A percentile compares a stretch with the other conserved stretches of the same genome.
Conservation (phyloP, 495 filamentous ascomycete species). For the Eremomyces bilateralis region DNA sequence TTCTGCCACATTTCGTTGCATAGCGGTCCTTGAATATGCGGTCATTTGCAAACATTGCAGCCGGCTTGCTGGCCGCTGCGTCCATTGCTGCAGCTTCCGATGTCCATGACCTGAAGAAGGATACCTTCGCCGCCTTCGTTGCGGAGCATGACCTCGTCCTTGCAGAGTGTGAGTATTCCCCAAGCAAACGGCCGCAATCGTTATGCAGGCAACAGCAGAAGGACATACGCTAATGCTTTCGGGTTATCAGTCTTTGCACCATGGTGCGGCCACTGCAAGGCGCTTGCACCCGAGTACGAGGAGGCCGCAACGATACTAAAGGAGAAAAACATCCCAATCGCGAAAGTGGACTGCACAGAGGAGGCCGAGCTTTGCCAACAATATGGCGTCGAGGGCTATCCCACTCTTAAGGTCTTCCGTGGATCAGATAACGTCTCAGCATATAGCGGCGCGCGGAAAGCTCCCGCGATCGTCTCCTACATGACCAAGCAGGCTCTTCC, state of each 20-base stretch:
- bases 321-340: constrained; percentile 79
- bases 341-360: constrained; percentile 92
- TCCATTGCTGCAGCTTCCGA: constrained; percentile 55
- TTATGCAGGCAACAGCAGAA: constrained; percentile 1
- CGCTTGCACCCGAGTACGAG: constrained; percentile 65
- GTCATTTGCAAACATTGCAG: constrained; percentile 10
- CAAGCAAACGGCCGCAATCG: constrained; percentile 3
- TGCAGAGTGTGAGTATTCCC: constrained; percentile 43
- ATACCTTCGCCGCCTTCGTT: constrained; percentile 70
- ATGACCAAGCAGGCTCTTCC: constrained; percentile 98
- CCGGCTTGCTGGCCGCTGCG: constrained; percentile 25
- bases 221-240: no score
- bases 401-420: constrained; percentile 97
- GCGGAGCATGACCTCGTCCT: constrained; percentile 63
- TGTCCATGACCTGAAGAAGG: constrained; percentile 63
- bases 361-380: constrained; percentile 77
- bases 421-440: constrained; percentile 62
- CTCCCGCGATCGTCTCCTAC: constrained; percentile 81
- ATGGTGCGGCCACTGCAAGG: constrained; percentile 67
- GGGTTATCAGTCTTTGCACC: constrained; percentile 54
- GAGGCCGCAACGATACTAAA: constrained; percentile 86
- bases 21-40: no score
- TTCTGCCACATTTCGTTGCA: no score
- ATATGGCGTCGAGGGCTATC: constrained; percentile 89
- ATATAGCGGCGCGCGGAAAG: constrained; percentile 78